Conservation (phyloP, 345 rosid genomes). For the Nephelium lappaceum region DNA sequence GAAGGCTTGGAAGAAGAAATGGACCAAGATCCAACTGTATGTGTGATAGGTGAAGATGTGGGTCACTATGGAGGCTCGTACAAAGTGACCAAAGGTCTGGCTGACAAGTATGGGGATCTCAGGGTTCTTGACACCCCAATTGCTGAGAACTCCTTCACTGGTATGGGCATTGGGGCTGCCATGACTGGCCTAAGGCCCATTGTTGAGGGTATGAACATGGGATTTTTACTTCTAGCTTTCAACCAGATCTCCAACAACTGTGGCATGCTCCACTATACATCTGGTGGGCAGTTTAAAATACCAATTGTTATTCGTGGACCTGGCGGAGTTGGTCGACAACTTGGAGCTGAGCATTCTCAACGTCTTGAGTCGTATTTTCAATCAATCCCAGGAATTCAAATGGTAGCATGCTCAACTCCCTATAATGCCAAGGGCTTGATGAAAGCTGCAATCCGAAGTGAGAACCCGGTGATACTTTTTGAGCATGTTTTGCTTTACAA, state of each 20-base stretch:
- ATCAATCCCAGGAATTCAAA: constrained; percentile 97
- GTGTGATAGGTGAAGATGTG: constrained; percentile 98
- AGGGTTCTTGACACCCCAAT: constrained; percentile 97
- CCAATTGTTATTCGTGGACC: constrained; percentile 97
- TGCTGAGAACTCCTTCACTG: constrained; percentile 94
- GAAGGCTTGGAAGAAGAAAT: constrained; percentile 99
- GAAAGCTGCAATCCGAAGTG: constrained; percentile 98
- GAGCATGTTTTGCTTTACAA: constrained; percentile 98
- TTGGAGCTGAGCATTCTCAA: constrained; percentile 97
- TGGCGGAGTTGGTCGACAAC: constrained; percentile 97
- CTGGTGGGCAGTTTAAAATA: constrained; percentile 94
- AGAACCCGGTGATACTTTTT: constrained; percentile 93
- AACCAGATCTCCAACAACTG: constrained; percentile 99
- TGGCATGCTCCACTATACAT: constrained; percentile 98
- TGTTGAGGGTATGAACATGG: constrained; percentile 97
- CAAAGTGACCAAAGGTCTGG: constrained; percentile 85
- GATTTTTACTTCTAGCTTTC: constrained; percentile 94
- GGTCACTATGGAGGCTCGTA: constrained; percentile 98
- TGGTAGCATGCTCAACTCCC: constrained; percentile 99
- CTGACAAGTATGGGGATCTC: constrained; percentile 78
- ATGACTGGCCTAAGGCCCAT: constrained; percentile 93
- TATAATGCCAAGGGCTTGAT: constrained; percentile 97
- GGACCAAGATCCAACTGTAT: constrained; percentile 85
- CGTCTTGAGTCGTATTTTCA: constrained; percentile 97
- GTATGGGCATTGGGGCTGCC: constrained; percentile 97